Evolutionary conservation across 2,329 filamentous ascomycete genomes (phyloP).

Genomic region (Phialophora macrospora): DNA sequence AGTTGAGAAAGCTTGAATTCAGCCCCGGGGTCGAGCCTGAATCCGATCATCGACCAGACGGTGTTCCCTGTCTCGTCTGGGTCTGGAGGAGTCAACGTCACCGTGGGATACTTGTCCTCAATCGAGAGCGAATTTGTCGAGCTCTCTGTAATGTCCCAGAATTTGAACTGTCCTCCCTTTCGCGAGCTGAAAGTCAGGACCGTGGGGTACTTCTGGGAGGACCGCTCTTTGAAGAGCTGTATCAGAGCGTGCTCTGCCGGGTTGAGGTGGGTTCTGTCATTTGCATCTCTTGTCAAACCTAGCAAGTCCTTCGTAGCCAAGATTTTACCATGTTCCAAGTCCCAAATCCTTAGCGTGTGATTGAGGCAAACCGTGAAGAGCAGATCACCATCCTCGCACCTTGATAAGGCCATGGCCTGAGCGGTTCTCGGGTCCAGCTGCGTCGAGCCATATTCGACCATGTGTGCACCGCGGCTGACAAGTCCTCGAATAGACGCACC

Average conservation of each 20-base stretch:
- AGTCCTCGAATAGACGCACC: conserved; percentile 55
- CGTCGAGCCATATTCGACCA: conserved; percentile 50
- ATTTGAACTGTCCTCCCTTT: conserved; percentile 88
- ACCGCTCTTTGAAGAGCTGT: conserved; percentile 64
- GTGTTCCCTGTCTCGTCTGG: conserved; percentile 68
- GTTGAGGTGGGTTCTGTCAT: conserved; percentile 77
- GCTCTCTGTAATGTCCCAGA: conserved; percentile 77
- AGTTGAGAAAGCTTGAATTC: conserved; percentile 64
- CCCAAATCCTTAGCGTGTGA: conserved; percentile 88
- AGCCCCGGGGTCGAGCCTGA: conserved; percentile 63
- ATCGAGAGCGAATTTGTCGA: conserved; percentile 64
- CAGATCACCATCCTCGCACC: conserved; percentile 51
- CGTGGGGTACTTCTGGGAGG: conserved; percentile 32
- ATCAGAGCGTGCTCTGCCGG: conserved; percentile 78
- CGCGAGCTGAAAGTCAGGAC: conserved; percentile 87
- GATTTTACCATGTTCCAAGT: conserved; percentile 77
- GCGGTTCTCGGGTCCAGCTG: conserved; percentile 51
- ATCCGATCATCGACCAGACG: conserved; percentile 81
- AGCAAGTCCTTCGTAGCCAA: conserved; percentile 79
- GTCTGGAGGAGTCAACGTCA: conserved; percentile 68
- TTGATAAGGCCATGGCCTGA: conserved; percentile 51
- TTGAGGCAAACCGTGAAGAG: conserved; percentile 85
- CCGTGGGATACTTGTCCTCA: conserved; percentile 71
- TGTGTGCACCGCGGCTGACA: conserved; percentile 51
- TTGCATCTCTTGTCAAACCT: conserved; percentile 66